Percentiles rank a stretch among this genome's conserved stretches.
Evolutionary conservation across 352 stramenopile genomes (phyloP).

Genomic region (Pythium volutum): DNA sequence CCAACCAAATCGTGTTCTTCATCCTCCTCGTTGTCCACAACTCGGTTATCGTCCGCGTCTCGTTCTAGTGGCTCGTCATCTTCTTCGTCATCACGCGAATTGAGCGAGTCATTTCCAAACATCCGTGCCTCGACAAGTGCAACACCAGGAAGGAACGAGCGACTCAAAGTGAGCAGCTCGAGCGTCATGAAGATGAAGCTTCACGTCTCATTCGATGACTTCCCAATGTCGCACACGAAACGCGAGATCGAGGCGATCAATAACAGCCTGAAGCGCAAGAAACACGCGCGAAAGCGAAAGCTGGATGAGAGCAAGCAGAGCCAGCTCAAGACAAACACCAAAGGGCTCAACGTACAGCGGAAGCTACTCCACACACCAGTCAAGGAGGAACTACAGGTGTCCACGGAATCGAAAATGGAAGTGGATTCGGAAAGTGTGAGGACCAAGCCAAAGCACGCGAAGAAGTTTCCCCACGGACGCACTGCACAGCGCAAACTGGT

Average conservation of each 20-base stretch:
- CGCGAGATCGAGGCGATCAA: constrained; percentile 82
- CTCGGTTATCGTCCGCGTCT: constrained; percentile 6
- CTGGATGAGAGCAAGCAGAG: constrained; percentile 35
- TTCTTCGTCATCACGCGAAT: constrained; percentile 14
- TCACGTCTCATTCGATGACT: constrained; percentile 51
- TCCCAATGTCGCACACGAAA: constrained; percentile 43
- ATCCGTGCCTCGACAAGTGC: constrained; percentile 75
- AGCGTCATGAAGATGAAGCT: constrained; percentile 80
- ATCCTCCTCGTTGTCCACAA: constrained; percentile 24
- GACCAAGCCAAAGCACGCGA: background rate
- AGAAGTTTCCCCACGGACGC: constrained; percentile 7
- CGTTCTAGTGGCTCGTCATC: background rate
- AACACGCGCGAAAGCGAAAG: constrained; percentile 55
- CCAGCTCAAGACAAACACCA: constrained; percentile 18
- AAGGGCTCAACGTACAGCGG: constrained; percentile 45
- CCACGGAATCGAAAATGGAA: background rate
- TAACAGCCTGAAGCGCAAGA: constrained; percentile 73
- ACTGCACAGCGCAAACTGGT: constrained; percentile 13
- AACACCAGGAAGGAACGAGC: constrained; percentile 64
- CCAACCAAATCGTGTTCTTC: constrained; percentile 21
- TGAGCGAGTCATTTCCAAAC: constrained; percentile 68
- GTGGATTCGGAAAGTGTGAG: background rate
- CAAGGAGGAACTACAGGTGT: constrained; percentile 27
- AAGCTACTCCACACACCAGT: constrained; percentile 76
- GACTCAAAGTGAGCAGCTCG: constrained; percentile 50